These are phyloP conservation scores for Scolecobasidium constrictum DNA, from an alignment of 2,329 filamentous ascomycete genomes.

Conservation along the genomic window DNA sequence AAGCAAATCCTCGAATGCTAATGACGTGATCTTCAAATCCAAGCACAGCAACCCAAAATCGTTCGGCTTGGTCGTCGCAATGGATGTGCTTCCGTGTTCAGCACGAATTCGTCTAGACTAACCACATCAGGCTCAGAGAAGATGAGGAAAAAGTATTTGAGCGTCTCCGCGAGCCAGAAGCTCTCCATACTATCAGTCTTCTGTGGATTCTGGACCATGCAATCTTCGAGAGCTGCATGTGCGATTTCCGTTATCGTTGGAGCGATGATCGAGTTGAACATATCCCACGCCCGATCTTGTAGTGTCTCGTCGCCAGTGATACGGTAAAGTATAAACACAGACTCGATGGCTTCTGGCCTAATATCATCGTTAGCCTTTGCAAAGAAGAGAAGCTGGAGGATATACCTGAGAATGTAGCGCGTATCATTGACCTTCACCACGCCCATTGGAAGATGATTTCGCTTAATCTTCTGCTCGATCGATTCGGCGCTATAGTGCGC, in stretches of 20 bases:
- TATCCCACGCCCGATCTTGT: slow-evolving; percentile 36
- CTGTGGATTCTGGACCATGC: slow-evolving; percentile 22
- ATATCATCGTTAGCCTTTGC: background rate
- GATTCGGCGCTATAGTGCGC: background rate
- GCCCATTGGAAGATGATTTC: slow-evolving; percentile 1
- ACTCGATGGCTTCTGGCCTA: slow-evolving; percentile 48
- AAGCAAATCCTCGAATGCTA: no score
- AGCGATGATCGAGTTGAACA: slow-evolving; percentile 35
- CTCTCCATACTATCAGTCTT: slow-evolving; percentile 44
- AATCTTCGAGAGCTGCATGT: slow-evolving; percentile 23
- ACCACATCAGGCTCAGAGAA: slow-evolving; percentile 58
- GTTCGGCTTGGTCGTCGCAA: slow-evolving; percentile 25
- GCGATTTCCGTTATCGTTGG: slow-evolving; percentile 15
- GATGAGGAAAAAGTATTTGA: slow-evolving; percentile 85
- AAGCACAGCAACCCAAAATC: no score
- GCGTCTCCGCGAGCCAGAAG: slow-evolving; percentile 85
- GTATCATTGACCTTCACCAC: slow-evolving; percentile 28
- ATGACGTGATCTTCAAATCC: no score
- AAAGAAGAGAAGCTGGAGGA: slow-evolving; percentile 23
- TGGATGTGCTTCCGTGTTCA: slow-evolving; percentile 40
- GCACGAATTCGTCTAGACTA: slow-evolving; percentile 56
- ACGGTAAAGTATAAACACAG: slow-evolving; percentile 48
- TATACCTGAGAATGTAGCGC: slow-evolving; percentile 28
- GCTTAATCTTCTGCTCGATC: background rate
- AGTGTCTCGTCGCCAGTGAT: slow-evolving; percentile 42